Evolutionary conservation across 352 stramenopile species (phyloP).

Genomic region (Phytopythium oedochilum): DNA sequence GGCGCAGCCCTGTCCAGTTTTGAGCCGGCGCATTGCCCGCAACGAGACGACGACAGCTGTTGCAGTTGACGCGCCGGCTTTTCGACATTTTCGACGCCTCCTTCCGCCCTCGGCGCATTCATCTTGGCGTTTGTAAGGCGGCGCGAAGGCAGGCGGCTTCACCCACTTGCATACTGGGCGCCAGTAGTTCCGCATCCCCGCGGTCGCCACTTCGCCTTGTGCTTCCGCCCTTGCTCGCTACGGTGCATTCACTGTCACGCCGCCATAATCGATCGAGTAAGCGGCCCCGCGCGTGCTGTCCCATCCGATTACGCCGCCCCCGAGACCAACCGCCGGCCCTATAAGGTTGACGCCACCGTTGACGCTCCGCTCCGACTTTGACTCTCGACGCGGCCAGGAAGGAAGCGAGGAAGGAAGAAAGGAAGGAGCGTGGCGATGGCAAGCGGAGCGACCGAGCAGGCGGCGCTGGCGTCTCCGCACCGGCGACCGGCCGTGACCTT

Average conservation of each 20-base stretch:
- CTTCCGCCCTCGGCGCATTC: not conserved
- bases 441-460: too few species aligned
- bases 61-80: too few species aligned
- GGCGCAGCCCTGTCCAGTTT: too few species aligned
- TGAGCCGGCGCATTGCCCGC: too few species aligned
- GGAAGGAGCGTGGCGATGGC: too few species aligned
- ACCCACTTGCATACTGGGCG: not conserved
- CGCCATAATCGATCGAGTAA: not conserved
- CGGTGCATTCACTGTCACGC: not conserved
- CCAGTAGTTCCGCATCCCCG: not conserved
- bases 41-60: too few species aligned
- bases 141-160: not conserved
- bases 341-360: slow-evolving; percentile 1
- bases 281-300: not conserved
- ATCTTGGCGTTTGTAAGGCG: not conserved
- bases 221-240: not conserved
- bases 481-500: not conserved
- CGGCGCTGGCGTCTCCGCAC: not conserved
- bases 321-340: too few species aligned
- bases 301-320: not conserved
- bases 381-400: too few species aligned
- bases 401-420: too few species aligned
- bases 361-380: too few species aligned
- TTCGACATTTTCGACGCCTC: slow-evolving; percentile 2
- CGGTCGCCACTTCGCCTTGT: not conserved